Percentiles rank a stretch among this genome's conserved stretches.
phyloP scores from a whole-genome alignment of 805 yeast genomes.

The Ascoidea asiatica region DNA sequence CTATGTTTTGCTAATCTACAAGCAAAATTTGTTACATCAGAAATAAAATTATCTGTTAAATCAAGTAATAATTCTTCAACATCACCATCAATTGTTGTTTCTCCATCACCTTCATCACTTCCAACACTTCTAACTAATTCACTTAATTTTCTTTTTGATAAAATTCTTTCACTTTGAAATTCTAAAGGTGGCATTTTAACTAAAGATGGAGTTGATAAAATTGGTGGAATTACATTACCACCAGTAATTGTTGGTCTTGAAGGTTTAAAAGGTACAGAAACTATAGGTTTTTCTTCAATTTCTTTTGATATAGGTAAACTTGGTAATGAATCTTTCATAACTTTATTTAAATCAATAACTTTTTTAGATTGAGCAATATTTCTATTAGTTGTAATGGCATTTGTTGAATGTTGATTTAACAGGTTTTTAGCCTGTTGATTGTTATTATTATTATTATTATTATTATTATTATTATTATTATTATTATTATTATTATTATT shows the following conservation, averaged over 20 bases:
- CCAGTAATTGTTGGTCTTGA: slow-evolving; percentile 75
- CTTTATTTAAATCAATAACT: slow-evolving; percentile 14
- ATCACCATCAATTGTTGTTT: slow-evolving; percentile 85
- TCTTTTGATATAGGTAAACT: slow-evolving; percentile 61
- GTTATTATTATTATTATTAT: too few relatives aligned
- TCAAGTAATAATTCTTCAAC: slow-evolving; percentile 85
- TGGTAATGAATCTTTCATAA: slow-evolving; percentile 41
- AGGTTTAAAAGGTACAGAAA: slow-evolving; percentile 51
- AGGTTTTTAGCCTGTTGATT: too few relatives aligned
- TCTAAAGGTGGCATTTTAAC: slow-evolving; percentile 73
- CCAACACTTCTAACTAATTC: slow-evolving; percentile 79
- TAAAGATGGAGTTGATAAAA: slow-evolving; percentile 64
- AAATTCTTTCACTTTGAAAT: slow-evolving; percentile 65
- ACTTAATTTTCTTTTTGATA: slow-evolving; percentile 78
- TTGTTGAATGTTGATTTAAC: too few relatives aligned
- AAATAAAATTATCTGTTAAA: slow-evolving; percentile 90
- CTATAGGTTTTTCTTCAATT: slow-evolving; percentile 51
- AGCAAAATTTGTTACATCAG: slow-evolving; percentile 83
- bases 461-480: too few relatives aligned
- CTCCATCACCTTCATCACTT: slow-evolving; percentile 82
- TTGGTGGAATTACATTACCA: slow-evolving; percentile 65
- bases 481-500: neutral
- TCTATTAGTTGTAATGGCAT: too few relatives aligned
- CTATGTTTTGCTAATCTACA: slow-evolving; percentile 93
- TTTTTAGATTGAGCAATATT: neutral